A percentile compares a stretch with the other conserved stretches of the same genome.
These are phyloP conservation scores for Trichoderma atroviride DNA, from an alignment of 2,329 filamentous ascomycete genomes.

Conservation along the genomic window DNA sequence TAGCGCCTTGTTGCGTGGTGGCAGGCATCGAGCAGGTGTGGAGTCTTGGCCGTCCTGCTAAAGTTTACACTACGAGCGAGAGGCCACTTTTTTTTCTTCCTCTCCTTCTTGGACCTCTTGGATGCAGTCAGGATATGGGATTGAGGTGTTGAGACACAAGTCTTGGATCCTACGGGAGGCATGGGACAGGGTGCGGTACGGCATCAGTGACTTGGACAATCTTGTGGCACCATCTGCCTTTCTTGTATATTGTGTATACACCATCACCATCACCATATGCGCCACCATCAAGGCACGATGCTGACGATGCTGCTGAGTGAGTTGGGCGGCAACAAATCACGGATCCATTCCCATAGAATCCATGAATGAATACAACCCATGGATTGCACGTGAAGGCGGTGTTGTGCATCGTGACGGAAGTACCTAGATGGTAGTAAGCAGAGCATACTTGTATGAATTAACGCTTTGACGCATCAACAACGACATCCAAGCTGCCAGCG, in stretches of 20 bases:
- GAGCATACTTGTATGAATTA: not conserved
- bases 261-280: not conserved
- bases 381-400: not conserved
- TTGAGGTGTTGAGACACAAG: not conserved
- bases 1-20: not conserved
- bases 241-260: not conserved
- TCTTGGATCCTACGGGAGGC: not conserved
- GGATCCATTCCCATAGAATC: not conserved
- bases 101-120: not conserved
- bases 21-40: conserved; percentile 1
- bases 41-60: not conserved
- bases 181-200: too few species aligned
- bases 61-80: conserved; percentile 6
- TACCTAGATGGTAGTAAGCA: not conserved
- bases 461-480: not conserved
- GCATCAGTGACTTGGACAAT: not conserved
- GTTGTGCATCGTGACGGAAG: not conserved
- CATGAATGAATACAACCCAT: not conserved
- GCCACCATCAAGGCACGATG: not conserved
- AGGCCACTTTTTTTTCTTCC: not conserved
- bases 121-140: not conserved
- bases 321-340: not conserved
- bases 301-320: not conserved
- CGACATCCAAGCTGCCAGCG: not conserved
- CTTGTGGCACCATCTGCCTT: not conserved